Conservation (phyloP, 768 basidiomycete species). For the Russula griseocarnosa region DNA sequence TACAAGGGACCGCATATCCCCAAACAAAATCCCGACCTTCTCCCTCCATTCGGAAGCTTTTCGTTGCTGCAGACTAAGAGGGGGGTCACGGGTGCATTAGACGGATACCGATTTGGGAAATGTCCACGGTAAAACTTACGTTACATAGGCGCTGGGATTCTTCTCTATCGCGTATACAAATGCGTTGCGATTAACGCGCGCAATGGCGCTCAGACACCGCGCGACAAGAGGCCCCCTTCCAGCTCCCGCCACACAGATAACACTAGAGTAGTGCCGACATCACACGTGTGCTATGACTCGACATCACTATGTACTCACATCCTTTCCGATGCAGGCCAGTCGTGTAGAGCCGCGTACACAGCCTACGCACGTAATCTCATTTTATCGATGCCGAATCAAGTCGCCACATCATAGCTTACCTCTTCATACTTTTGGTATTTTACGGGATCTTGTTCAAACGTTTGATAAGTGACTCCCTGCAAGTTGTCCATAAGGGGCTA, state of each 20-base stretch:
- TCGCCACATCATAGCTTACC: constrained; percentile 39
- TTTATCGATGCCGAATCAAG: not conserved
- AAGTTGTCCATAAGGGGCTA: constrained; percentile 97
- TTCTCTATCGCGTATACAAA: constrained; percentile 90
- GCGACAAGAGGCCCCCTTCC: constrained; percentile 92
- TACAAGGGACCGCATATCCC: constrained; percentile 86
- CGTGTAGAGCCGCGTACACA: constrained; percentile 71
- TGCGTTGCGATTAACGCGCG: constrained; percentile 58
- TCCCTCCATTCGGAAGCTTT: constrained; percentile 79
- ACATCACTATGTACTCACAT: constrained; percentile 50
- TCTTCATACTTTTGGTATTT: constrained; percentile 96
- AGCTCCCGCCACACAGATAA: constrained; percentile 90
- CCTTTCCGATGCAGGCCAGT: constrained; percentile 55
- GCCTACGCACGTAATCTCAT: constrained; percentile 47
- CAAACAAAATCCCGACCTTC: constrained; percentile 77
- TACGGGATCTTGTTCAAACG: constrained; percentile 95
- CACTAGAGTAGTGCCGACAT: constrained; percentile 40
- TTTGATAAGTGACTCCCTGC: constrained; percentile 92
- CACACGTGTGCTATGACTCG: not conserved
- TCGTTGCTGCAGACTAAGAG: constrained; percentile 73
- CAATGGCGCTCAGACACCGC: constrained; percentile 73
- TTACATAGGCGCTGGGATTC: constrained; percentile 92
- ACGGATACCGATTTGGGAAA: constrained; percentile 23
- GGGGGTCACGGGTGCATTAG: constrained; percentile 11
- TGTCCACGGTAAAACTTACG: constrained; percentile 51